Evolutionary conservation across 2,329 filamentous ascomycete species (phyloP).

Genomic region (Verticillium longisporum): DNA sequence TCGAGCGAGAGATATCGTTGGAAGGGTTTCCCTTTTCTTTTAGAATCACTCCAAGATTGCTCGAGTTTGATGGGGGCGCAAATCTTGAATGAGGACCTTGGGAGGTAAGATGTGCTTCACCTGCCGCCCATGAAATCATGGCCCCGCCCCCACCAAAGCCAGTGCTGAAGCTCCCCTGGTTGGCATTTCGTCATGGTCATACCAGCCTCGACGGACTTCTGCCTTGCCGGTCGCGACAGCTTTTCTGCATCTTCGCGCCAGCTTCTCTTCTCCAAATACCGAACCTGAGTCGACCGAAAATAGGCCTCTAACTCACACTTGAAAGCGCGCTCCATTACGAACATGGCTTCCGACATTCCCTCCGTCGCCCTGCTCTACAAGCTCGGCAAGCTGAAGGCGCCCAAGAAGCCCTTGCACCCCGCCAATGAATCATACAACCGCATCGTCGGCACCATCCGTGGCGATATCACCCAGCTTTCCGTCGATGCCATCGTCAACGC

Average conservation of each 20-base stretch:
- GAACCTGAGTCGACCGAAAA: not conserved
- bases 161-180: not conserved
- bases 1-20: too few relatives aligned
- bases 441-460: slow-evolving; percentile 61
- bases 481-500: slow-evolving; percentile 90
- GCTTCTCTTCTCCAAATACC: not conserved
- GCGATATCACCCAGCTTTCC: slow-evolving; percentile 74
- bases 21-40: too few relatives aligned
- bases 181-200: slow-evolving; percentile 7
- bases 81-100: not conserved
- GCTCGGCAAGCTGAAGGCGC: slow-evolving; percentile 36
- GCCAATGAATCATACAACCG: slow-evolving; percentile 52
- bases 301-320: not conserved
- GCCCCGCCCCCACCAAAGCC: not conserved
- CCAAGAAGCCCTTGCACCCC: slow-evolving; percentile 15
- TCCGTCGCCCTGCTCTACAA: slow-evolving; percentile 62
- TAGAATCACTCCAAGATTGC: too few relatives aligned
- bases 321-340: not conserved
- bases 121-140: not conserved
- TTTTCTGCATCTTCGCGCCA: not conserved
- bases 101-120: not conserved
- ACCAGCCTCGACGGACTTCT: not conserved
- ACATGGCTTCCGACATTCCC: slow-evolving; percentile 44
- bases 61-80: too few relatives aligned
- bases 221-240: not conserved